Evolutionary conservation across 345 rosid genomes (phyloP), one percentile per base, ranked within the genome.

Genomic region (Hibiscus mutabilis): DNA sequence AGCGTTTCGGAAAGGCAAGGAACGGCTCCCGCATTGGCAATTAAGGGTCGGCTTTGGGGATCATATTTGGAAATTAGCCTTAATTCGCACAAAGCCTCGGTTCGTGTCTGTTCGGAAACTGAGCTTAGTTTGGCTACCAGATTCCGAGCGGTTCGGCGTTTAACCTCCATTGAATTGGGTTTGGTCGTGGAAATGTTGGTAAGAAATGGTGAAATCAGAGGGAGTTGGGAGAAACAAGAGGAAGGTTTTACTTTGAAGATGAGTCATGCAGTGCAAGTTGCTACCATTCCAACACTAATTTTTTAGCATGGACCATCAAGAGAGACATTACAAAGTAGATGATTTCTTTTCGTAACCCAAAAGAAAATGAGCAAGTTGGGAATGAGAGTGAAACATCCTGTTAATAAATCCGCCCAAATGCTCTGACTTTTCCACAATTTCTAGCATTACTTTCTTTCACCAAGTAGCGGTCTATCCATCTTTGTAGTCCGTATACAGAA

Each of bases 1-100:
- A 91, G 97, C n/a, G 84, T 86, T 77, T 94, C 98, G 47, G 97
- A 70, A 21, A 94, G 79, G 75, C 86, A 94, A 0, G 96, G 97
- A 24, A 94, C 78, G 14, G 97, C 95, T 1, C 97, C 98, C 67
- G 91, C 84, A 11, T 87, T 94, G 46, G 90, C 86, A 61, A 89
- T 75, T 27, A 91, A 65, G 1, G 79, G 76, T 27, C 98, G 92
- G 78, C 82, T 82, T 0, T 88, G 93, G 9, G 87, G 75, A 71
- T 94, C 98, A 79, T 87, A 85, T 74, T 94, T 94, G 49, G 97
- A 82, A 67, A 88, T 80, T 18, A 91, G 86, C 0, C 97, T 84
- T 5, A 94, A 87, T 82, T 94, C 98, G 15, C 88, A 78, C 4
- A 94, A 74, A 47, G 97, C 90, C 12, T 84, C 91, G 12, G 84